Conservation (phyloP, 2,329 filamentous ascomycete species). For the Didymella sp. region DNA sequence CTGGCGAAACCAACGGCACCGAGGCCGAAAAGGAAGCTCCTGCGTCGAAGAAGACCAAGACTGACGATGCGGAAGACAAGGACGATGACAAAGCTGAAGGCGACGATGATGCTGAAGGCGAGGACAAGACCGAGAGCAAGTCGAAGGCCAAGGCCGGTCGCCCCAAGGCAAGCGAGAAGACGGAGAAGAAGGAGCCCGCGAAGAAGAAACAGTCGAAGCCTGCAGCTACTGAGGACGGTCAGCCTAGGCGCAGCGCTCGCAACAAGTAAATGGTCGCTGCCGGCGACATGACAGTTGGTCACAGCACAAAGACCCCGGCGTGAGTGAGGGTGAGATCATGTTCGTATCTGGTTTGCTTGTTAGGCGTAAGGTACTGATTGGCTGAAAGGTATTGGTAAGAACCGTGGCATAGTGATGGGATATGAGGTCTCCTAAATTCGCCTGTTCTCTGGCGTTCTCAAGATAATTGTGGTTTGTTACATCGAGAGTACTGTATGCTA, state of each 20-base stretch:
- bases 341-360: neutral
- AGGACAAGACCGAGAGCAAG: slow-evolving; percentile 35
- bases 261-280: slow-evolving; percentile 35
- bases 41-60: slow-evolving; percentile 35
- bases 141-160: slow-evolving; percentile 50
- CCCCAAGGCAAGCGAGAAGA: slow-evolving; percentile 52
- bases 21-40: slow-evolving; percentile 36
- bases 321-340: neutral
- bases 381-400: slow-evolving; percentile 1
- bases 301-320: neutral
- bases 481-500: neutral
- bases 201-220: slow-evolving; percentile 57
- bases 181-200: slow-evolving; percentile 51
- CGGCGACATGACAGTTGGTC: neutral
- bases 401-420: neutral
- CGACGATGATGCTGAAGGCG: slow-evolving; percentile 31
- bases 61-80: slow-evolving; percentile 29
- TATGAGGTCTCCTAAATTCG: neutral
- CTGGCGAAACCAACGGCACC: slow-evolving; percentile 30
- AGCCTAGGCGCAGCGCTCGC: slow-evolving; percentile 56
- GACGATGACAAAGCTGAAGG: slow-evolving; percentile 40
- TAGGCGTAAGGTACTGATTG: slow-evolving; percentile 11
- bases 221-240: slow-evolving; percentile 57
- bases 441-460: neutral
- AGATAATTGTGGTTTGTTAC: slow-evolving; percentile 1